These are phyloP conservation scores for Elaeis oleifera DNA, from an alignment of 202 grass and related monocot genomes.

Conservation along the genomic window DNA sequence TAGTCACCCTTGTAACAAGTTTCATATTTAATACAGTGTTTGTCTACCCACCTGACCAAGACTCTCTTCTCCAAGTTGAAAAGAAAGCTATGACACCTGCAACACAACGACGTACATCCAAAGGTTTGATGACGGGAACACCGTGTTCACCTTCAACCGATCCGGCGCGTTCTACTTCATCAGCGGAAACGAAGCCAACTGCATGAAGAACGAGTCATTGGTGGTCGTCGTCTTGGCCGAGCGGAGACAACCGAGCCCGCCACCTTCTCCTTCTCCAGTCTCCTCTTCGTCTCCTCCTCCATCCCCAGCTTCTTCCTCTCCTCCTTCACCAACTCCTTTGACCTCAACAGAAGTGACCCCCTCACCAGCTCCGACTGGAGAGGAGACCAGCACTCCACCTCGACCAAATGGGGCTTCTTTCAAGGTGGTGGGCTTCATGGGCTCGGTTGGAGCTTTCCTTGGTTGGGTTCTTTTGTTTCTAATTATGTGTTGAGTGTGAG, in stretches of 20 bases:
- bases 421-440: constrained; percentile 12
- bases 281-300: not conserved
- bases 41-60: constrained; percentile 42
- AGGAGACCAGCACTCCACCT: constrained; percentile 5
- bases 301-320: not conserved
- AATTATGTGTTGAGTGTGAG: not conserved
- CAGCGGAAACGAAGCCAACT: constrained; percentile 50
- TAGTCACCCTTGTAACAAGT: too few relatives aligned
- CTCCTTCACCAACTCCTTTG: constrained; percentile 3
- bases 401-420: constrained; percentile 12
- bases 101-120: constrained; percentile 37
- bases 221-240: constrained; percentile 47
- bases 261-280: not conserved
- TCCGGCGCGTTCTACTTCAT: constrained; percentile 81
- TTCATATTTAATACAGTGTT: constrained; percentile 43
- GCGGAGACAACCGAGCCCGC: not conserved
- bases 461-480: constrained; percentile 32
- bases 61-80: constrained; percentile 63
- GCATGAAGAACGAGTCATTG: constrained; percentile 59
- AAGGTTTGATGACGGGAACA: constrained; percentile 58
- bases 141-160: constrained; percentile 43
- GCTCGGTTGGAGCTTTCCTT: constrained; percentile 25
- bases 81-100: constrained; percentile 52
- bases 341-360: not conserved
- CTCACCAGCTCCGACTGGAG: constrained; percentile 11